Evolutionary conservation across 1,284 basidiomycete species (phyloP).

Genomic region (Wallemia ichthyophaga): DNA sequence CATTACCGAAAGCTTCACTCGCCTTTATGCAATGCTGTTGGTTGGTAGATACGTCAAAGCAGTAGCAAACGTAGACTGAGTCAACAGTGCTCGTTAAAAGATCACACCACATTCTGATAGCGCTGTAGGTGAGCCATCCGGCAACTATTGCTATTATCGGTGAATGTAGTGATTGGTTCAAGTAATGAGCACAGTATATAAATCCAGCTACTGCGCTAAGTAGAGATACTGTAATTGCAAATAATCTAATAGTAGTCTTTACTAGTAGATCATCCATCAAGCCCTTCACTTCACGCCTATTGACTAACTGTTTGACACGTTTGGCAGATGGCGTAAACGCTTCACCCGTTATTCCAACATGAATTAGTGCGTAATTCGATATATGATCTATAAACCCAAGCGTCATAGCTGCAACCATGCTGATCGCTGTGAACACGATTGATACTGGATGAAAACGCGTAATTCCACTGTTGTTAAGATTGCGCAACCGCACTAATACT

Average conservation of each 20-base stretch:
- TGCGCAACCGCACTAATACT: slow-evolving; percentile 17
- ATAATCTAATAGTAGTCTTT: background rate
- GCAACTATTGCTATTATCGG: background rate
- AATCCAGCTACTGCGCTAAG: background rate
- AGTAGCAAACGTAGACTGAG: background rate
- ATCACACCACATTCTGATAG: background rate
- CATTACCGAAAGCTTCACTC: background rate
- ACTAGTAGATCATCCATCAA: slow-evolving; percentile 8
- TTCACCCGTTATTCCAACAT: slow-evolving; percentile 57
- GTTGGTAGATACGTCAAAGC: background rate
- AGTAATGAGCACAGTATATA: background rate
- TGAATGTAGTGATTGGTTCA: background rate
- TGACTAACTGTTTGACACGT: slow-evolving; percentile 28
- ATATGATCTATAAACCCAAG: slow-evolving; percentile 38
- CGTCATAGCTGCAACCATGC: slow-evolving; percentile 17
- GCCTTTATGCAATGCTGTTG: background rate
- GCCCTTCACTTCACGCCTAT: slow-evolving; percentile 15
- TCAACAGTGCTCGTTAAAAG: background rate
- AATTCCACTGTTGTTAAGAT: slow-evolving; percentile 9
- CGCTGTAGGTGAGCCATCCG: background rate
- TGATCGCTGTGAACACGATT: slow-evolving; percentile 17
- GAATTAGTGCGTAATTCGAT: slow-evolving; percentile 52
- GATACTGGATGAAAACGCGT: slow-evolving; percentile 14
- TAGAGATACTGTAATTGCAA: background rate
- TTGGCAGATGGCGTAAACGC: slow-evolving; percentile 48